These are phyloP conservation scores for Saturnispora diversa DNA, from an alignment of 805 yeast species.

Conservation along the genomic window DNA sequence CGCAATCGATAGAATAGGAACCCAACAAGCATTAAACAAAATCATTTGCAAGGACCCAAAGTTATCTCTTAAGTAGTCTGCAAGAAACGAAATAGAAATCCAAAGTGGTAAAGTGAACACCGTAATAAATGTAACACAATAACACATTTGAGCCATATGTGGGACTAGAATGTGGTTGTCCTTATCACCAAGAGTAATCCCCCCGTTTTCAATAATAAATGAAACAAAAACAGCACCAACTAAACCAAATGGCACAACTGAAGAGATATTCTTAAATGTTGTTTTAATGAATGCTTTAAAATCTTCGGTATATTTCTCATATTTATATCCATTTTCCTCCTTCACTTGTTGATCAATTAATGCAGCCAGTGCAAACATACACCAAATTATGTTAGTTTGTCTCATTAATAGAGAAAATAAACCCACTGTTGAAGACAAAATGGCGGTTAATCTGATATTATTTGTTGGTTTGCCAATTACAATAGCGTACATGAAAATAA, in stretches of 20 bases:
- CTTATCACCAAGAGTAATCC: slow-evolving; percentile 88
- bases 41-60: slow-evolving; percentile 21
- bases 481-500: slow-evolving; percentile 46
- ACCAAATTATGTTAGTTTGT: slow-evolving; percentile 91
- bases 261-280: slow-evolving; percentile 26
- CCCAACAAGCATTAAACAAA: slow-evolving; percentile 19
- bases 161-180: slow-evolving; percentile 66
- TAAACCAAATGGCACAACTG: slow-evolving; percentile 41
- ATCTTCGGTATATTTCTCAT: slow-evolving; percentile 26
- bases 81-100: slow-evolving; percentile 39
- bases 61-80: slow-evolving; percentile 32
- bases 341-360: slow-evolving; percentile 44
- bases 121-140: slow-evolving; percentile 58
- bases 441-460: slow-evolving; percentile 20
- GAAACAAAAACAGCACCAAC: slow-evolving; percentile 46
- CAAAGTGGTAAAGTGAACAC: slow-evolving; percentile 71
- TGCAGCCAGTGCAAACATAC: slow-evolving; percentile 48
- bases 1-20: slow-evolving; percentile 33
- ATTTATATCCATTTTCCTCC: slow-evolving; percentile 24
- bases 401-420: slow-evolving; percentile 64
- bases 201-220: slow-evolving; percentile 64
- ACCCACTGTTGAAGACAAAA: slow-evolving; percentile 46
- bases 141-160: slow-evolving; percentile 76
- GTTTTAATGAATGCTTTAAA: slow-evolving; percentile 21
- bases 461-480: slow-evolving; percentile 30